Evolutionary conservation across 2,329 filamentous ascomycete species (phyloP), one percentile per base, ranked within the genome.

Genomic region (Botryosphaeria agaves): DNA sequence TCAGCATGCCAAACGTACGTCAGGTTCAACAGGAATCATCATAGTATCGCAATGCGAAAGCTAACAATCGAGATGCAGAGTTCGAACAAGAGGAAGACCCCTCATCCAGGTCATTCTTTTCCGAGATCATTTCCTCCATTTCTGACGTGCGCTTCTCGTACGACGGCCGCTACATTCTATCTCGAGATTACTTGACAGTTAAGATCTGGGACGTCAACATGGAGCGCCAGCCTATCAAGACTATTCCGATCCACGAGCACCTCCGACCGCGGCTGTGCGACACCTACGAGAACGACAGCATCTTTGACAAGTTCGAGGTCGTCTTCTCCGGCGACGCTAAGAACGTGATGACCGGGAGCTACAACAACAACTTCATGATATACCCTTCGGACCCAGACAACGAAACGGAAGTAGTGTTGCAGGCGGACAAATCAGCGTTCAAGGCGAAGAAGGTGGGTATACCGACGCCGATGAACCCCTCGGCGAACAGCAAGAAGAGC

Each of bases 301-400:
- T 98, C 49, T 98, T 98, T 50, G 89, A 98, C 70, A 98, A 98
- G 57, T 98, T 98, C 42, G 89, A 98, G 58, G 89, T 98, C 25
- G 87, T 95, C 31, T 98, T 98, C 61, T 95, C 87, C 2, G 89
- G 89, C 15, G 87, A 95, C 55, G 83, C 84, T 23, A 91, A 93
- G 67, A 95, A 98, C 45, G 89, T 95, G 41, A 98, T 98, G 89
- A 98, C 89, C 5, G 89, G 89, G 44, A 94, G 84, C 52, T 98
- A 98, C 66, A 98, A 98, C 69, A 98, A 98, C 64, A 98, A 98
- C 62, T 95, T 98, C 66, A 98, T 98, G 89, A 98, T 98, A 49
- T 98, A 95, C 55, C 89, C 89, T 4, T 89, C 85, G 16, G 87
- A 95, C 47, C 81, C 85, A 5, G 82, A 87, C 41, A 91, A 91